Evolutionary conservation across 805 yeast genomes (phyloP).

Genomic region (Yamadazyma takamatsuzukensis): DNA sequence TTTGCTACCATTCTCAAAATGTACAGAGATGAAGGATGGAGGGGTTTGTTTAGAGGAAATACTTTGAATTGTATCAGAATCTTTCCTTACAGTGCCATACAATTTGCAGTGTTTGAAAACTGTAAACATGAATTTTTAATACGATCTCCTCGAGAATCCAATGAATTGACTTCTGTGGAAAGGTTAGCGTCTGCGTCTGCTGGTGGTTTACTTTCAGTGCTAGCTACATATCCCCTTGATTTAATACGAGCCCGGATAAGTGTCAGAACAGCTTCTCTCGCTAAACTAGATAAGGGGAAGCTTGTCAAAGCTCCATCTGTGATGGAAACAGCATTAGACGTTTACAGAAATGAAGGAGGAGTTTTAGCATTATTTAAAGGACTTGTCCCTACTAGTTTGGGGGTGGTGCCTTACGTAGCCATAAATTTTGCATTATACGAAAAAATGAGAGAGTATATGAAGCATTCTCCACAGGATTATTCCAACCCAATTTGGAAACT

Average conservation of each 20-base stretch:
- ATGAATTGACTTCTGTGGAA: slow-evolving; percentile 47
- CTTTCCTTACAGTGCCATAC: slow-evolving; percentile 92
- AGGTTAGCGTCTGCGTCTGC: slow-evolving; percentile 73
- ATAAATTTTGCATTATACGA: slow-evolving; percentile 90
- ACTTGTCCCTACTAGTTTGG: slow-evolving; percentile 82
- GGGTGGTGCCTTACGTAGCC: slow-evolving; percentile 96
- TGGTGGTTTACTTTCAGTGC: slow-evolving; percentile 78
- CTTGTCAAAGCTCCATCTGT: slow-evolving; percentile 68
- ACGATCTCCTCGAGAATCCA: slow-evolving; percentile 16
- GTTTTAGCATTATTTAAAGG: slow-evolving; percentile 76
- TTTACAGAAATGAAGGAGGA: slow-evolving; percentile 81
- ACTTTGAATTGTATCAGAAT: slow-evolving; percentile 86
- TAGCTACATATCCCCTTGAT: slow-evolving; percentile 89
- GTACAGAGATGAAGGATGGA: slow-evolving; percentile 88
- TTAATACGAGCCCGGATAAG: slow-evolving; percentile 85
- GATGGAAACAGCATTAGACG: slow-evolving; percentile 48
- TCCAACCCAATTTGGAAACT: slow-evolving; percentile 55
- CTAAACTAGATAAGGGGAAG: slow-evolving; percentile 46
- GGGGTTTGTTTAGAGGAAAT: slow-evolving; percentile 88
- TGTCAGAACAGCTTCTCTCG: slow-evolving; percentile 73
- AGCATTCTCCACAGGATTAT: slow-evolving; percentile 30
- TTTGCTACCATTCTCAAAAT: slow-evolving; percentile 70
- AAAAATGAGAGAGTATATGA: slow-evolving; percentile 58
- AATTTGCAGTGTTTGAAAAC: slow-evolving; percentile 78
- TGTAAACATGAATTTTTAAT: slow-evolving; percentile 40